These are phyloP conservation scores for Escallonia herrerae DNA, from an alignment of 129 eudicot genomes.

Conservation along the genomic window DNA sequence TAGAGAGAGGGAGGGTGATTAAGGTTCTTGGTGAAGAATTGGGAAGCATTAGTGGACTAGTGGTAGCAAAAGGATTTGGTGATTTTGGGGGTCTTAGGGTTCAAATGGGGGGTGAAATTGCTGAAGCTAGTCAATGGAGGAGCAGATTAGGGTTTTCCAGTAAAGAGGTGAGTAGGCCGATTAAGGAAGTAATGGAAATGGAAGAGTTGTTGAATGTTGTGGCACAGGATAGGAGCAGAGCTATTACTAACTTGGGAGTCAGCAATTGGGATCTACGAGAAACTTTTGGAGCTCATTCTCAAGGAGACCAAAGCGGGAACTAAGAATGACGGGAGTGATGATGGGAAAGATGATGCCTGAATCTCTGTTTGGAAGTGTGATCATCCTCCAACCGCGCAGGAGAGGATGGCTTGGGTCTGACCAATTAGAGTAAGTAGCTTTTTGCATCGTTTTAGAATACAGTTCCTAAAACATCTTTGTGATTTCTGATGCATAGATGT, in stretches of 20 bases:
- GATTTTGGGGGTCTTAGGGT: conserved; percentile 4
- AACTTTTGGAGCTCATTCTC: conserved; percentile 27
- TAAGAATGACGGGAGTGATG: neutral
- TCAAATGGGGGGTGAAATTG: neutral
- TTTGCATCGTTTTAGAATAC: too few species aligned
- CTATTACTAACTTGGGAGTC: conserved; percentile 24
- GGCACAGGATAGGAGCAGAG: conserved; percentile 15
- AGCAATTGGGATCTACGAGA: conserved; percentile 24
- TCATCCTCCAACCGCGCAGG: too few species aligned
- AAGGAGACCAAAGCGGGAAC: conserved; percentile 29
- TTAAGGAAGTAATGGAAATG: conserved; percentile 14
- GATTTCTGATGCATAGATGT: too few species aligned
- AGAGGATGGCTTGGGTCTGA: too few species aligned
- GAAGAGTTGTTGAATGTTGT: conserved; percentile 10
- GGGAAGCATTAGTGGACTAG: conserved; percentile 20
- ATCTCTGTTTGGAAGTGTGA: neutral
- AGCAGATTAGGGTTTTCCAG: neutral
- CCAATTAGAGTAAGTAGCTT: too few species aligned
- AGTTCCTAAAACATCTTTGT: too few species aligned
- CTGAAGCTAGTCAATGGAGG: neutral
- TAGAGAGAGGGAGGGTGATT: conserved; percentile 21
- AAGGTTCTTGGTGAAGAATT: conserved; percentile 16
- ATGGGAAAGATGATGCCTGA: neutral
- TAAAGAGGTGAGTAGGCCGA: conserved; percentile 19
- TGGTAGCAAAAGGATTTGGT: conserved; percentile 24